Evolutionary conservation across 352 stramenopile species (phyloP), one percentile per base, ranked within the genome.

Genomic region (Labyrinthula sp.): DNA sequence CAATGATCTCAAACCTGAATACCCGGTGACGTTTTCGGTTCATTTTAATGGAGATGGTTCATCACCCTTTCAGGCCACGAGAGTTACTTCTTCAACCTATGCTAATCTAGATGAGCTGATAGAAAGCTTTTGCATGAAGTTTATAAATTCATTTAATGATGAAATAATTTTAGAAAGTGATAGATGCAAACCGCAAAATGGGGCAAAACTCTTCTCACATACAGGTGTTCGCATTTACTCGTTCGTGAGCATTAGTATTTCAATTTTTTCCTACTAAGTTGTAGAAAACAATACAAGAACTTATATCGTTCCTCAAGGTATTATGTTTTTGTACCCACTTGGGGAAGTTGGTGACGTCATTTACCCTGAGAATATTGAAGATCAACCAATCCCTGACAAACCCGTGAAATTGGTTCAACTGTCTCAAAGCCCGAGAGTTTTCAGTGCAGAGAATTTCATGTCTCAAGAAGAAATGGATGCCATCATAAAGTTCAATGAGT

Each of bases 381-480:
- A 4, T 3, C n/a, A n/a, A n/a, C 43, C 43, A 22, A 9, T 52
- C 5, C 34, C 43, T 15, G 15, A 22, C 38, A 41, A 50, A 20
- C 34, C 35, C 8, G 20, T 52, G 12, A 20, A 25, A 2, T 35
- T 52, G 7, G 22, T 31, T n/a, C 43, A 52, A 15, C n/a, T 52
- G 43, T 45, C 20, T 35, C 30, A 26, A 35, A 45, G 31, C 4
- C 43, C 43, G 14, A 31, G 43, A n/a, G 43, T 52, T 7, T 52
- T 52, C 43, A 52, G 20, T 5, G 34, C 47, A 9, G 43, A 52
- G 14, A 52, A 52, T 28, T 52, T 52, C 14, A 52, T 52, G 34
- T 52, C 43, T 10, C 34, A 7, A 9, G 43, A 52, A 17, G 43
- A 52, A 35, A 52, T 52, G 34, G 3, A 43, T 0, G 43, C 43